A percentile compares a stretch with the other conserved stretches of the same genome.
These are phyloP conservation scores for Vicia faba DNA, from an alignment of 306 rosid genomes.

Conservation along the genomic window DNA sequence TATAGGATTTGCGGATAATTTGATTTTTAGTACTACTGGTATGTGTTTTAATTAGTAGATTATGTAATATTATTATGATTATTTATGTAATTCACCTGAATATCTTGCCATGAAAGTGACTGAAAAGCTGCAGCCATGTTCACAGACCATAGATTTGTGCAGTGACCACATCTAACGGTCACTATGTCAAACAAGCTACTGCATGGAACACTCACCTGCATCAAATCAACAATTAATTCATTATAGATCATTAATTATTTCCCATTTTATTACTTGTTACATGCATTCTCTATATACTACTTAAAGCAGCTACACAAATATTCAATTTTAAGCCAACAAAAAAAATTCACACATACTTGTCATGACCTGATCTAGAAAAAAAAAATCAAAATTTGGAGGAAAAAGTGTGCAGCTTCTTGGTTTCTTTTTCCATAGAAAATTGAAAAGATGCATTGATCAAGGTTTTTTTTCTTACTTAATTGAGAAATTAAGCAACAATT, in stretches of 20 bases:
- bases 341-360: not conserved
- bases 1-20: no score
- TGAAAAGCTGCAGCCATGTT: conserved; percentile 99
- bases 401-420: not conserved
- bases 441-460: conserved; percentile 11
- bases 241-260: not conserved
- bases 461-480: not conserved
- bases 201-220: conserved; percentile 99
- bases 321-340: not conserved
- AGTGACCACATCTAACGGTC: conserved; percentile 99
- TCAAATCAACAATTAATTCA: not conserved
- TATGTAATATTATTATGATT: not conserved
- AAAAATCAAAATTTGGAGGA: no score
- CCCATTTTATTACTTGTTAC: not conserved
- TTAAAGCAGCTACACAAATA: not conserved
- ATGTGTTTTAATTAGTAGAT: not conserved
- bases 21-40: not conserved
- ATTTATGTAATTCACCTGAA: conserved; percentile 52
- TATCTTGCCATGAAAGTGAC: conserved; percentile 88
- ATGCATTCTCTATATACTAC: not conserved
- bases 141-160: conserved; percentile 99
- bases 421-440: conserved; percentile 23
- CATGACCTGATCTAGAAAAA: not conserved
- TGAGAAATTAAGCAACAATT: not conserved
- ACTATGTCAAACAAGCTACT: conserved; percentile 84